Evolutionary conservation across 1,284 basidiomycete species (phyloP).

Genomic region (Melampsora larici-populina): DNA sequence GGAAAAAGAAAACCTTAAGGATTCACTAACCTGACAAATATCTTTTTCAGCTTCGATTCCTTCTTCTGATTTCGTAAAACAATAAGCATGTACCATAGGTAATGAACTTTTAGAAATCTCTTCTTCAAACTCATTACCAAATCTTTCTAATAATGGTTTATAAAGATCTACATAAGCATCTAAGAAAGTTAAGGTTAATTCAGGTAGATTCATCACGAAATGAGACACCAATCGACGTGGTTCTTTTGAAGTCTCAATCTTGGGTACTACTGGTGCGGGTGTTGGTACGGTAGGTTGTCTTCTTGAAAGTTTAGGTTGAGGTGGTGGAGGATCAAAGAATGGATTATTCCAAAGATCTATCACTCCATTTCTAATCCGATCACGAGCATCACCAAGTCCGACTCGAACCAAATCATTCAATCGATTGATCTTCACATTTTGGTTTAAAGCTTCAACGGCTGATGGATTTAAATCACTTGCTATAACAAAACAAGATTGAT

Average conservation of each 20-base stretch:
- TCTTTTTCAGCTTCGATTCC: slow-evolving; percentile 63
- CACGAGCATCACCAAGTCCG: slow-evolving; percentile 13
- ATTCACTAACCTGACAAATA: slow-evolving; percentile 67
- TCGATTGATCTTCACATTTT: slow-evolving; percentile 61
- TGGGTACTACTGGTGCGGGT: neutral
- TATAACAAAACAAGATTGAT: slow-evolving; percentile 74
- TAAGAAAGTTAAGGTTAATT: slow-evolving; percentile 82
- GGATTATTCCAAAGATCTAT: slow-evolving; percentile 19
- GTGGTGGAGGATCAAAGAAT: slow-evolving; percentile 2
- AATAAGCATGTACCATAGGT: slow-evolving; percentile 93
- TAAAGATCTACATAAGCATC: slow-evolving; percentile 78
- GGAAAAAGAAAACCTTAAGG: neutral
- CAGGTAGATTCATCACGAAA: slow-evolving; percentile 96
- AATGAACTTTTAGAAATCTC: slow-evolving; percentile 56
- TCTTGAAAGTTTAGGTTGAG: neutral
- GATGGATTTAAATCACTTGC: slow-evolving; percentile 94
- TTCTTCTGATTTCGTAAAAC: slow-evolving; percentile 87
- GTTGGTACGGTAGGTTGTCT: neutral
- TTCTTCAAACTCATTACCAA: slow-evolving; percentile 52
- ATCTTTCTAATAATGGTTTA: slow-evolving; percentile 55
- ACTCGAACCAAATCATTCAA: neutral
- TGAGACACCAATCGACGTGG: slow-evolving; percentile 64
- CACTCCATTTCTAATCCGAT: slow-evolving; percentile 10
- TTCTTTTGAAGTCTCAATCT: neutral
- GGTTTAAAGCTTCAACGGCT: slow-evolving; percentile 71